Base-by-base conservation (phyloP, 2,329 filamentous ascomycete species). In the Fusarium coicis region DNA sequence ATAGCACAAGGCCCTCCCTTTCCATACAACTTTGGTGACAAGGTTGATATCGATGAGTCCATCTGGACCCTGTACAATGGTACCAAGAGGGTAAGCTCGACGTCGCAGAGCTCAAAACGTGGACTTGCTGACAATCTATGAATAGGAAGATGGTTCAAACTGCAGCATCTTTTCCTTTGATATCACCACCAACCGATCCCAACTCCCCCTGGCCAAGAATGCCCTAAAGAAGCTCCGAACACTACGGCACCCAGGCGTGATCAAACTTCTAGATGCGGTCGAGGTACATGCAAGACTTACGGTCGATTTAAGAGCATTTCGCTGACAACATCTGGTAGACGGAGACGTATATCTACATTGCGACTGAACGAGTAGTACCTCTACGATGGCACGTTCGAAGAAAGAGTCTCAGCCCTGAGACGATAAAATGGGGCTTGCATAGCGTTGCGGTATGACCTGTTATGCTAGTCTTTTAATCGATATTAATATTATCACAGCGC, bases 141-240 rank as follows among this genome's bases (percentile, higher is more conserved):
- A 55, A 32, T 76, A 98, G 95, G 95, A 98, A 84, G 96, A 98
- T 81, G 91, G 94, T 39, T 97, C 95, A 8, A 91, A 94, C 77
- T 99, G 96, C 84, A 98, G 95, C 84, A 95, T 99, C 75, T 97
- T 99, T 84, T 94, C 95, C 76, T 99, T 99, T 86, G 96, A 99
- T 81, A 89, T 97, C 63, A 88, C 88, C 67, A 87, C 93, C 65
- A 96, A 97, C 81, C 94, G 91, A 81, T 91, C 93, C 47, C 91
- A 92, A 62, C 84, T 98, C 28, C 93, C 95, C 44, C 89, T 99
- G 59, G 96, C 96, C 59, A 94, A 92, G 83, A 99, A 99, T 85
- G 95, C 96, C 49, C 88, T 98, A 74, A 94, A 96, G 81, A 99
- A 98, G 84, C 89, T 97, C 73, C 92, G 96, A 75, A 99, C 96